These are phyloP conservation scores for Sphaerostilbella broomeana DNA, from an alignment of 2,329 filamentous ascomycete genomes.

Conservation along the genomic window DNA sequence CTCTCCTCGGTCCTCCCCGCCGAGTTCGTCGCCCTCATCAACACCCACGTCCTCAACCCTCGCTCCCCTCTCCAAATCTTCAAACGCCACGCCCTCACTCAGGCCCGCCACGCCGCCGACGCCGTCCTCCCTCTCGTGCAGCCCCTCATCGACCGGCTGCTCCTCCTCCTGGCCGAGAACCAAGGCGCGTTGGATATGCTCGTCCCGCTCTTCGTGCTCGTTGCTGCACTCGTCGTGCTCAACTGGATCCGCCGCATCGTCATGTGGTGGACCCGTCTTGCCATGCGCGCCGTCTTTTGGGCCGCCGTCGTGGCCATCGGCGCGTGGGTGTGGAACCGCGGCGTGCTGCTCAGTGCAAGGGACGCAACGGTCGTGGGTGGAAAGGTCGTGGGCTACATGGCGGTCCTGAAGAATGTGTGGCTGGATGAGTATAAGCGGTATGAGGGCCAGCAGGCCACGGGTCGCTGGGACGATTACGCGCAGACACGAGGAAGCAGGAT, in stretches of 20 bases:
- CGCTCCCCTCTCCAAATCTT: slow-evolving; percentile 38
- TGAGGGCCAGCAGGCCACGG: slow-evolving; percentile 37
- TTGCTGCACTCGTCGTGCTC: slow-evolving; percentile 59
- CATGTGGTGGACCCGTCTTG: slow-evolving; percentile 69
- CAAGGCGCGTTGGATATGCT: slow-evolving; percentile 28
- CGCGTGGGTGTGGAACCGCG: slow-evolving; percentile 57
- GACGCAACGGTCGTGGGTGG: slow-evolving; percentile 45
- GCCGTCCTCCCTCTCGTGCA: slow-evolving; percentile 35
- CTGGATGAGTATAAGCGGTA: slow-evolving; percentile 51
- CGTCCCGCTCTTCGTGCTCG: slow-evolving; percentile 29
- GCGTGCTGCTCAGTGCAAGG: slow-evolving; percentile 55
- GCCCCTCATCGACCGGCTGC: slow-evolving; percentile 35
- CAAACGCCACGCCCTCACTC: slow-evolving; percentile 27
- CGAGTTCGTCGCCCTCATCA: slow-evolving; percentile 36
- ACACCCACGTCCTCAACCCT: slow-evolving; percentile 42
- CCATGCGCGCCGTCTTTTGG: slow-evolving; percentile 59
- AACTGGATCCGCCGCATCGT: slow-evolving; percentile 66
- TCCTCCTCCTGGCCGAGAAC: slow-evolving; percentile 29
- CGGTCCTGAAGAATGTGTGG: slow-evolving; percentile 49
- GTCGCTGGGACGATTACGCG: slow-evolving; percentile 11
- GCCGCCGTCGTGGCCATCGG: slow-evolving; percentile 47
- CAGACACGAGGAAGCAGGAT: slow-evolving; percentile 12
- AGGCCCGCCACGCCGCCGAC: slow-evolving; percentile 24
- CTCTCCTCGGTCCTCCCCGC: slow-evolving; percentile 39
- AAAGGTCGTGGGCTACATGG: slow-evolving; percentile 40